Evolutionary conservation across 1,139 yeast genomes (phyloP).

Genomic region (Yamadazyma conglobata): DNA sequence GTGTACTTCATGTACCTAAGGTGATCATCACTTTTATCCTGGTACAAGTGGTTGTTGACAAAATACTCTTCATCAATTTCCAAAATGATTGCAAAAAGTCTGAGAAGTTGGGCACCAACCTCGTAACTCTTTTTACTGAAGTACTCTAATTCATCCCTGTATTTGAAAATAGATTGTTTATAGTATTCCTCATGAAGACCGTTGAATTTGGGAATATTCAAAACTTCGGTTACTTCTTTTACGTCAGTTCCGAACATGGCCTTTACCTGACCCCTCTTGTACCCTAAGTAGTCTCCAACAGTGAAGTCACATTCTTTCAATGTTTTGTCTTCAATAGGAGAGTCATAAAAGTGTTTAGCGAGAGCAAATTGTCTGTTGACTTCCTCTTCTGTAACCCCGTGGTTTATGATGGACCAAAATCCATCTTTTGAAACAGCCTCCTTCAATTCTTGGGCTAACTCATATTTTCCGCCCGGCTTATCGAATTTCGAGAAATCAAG

Average conservation of each 20-base stretch:
- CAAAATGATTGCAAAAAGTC: slow-evolving; percentile 28
- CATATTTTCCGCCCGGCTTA: slow-evolving; percentile 23
- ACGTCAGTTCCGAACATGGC: slow-evolving; percentile 26
- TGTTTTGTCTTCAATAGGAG: slow-evolving; percentile 24
- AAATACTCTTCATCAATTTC: slow-evolving; percentile 31
- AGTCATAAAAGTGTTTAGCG: slow-evolving; percentile 27
- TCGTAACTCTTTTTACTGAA: slow-evolving; percentile 23
- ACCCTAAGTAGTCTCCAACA: slow-evolving; percentile 32
- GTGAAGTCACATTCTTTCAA: slow-evolving; percentile 25
- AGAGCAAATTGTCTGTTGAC: slow-evolving; percentile 25
- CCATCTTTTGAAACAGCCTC: slow-evolving; percentile 28
- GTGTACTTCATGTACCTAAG: slow-evolving; percentile 31
- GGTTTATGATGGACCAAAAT: slow-evolving; percentile 28
- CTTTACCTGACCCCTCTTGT: slow-evolving; percentile 25
- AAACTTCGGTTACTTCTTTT: slow-evolving; percentile 27
- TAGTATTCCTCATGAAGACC: slow-evolving; percentile 22
- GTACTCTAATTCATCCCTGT: slow-evolving; percentile 18
- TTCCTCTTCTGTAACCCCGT: slow-evolving; percentile 25
- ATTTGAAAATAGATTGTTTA: slow-evolving; percentile 21
- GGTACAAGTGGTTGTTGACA: slow-evolving; percentile 25
- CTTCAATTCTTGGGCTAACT: slow-evolving; percentile 24
- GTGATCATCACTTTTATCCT: slow-evolving; percentile 32
- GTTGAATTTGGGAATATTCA: slow-evolving; percentile 34
- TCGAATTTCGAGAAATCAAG: slow-evolving; percentile 28
- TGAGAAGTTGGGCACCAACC: slow-evolving; percentile 23